phyloP scores from a whole-genome alignment of 441 rosid species.

The Jatropha podagrica region DNA sequence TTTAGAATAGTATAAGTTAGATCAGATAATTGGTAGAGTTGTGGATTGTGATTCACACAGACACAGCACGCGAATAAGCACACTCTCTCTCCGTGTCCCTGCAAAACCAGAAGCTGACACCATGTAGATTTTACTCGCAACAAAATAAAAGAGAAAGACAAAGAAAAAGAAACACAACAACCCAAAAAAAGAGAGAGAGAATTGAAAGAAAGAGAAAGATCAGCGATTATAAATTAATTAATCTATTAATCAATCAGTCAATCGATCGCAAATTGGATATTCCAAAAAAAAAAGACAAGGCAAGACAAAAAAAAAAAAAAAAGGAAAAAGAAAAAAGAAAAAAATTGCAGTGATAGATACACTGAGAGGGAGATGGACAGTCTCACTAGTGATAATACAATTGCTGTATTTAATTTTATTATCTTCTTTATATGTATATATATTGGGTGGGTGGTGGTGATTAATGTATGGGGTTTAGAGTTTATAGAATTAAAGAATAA shows the following conservation, averaged over 20 bases:
- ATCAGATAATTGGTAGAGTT: neutral
- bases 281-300: conserved; percentile 23
- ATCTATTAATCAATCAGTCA: conserved; percentile 2
- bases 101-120: conserved; percentile 21
- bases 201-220: neutral
- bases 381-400: neutral
- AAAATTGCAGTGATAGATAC: conserved; percentile 11
- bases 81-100: neutral
- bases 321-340: conserved; percentile 24
- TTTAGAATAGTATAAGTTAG: neutral
- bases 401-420: neutral
- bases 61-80: neutral
- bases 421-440: no score
- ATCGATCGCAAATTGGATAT: neutral
- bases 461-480: no score
- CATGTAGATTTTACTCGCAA: conserved; percentile 15
- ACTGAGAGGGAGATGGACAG: conserved; percentile 9
- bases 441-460: no score
- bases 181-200: neutral
- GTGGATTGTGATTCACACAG: neutral
- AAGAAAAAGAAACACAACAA: neutral
- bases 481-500: neutral
- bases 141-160: neutral
- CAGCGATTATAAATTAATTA: neutral
- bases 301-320: conserved; percentile 42